Evolutionary conservation across 352 stramenopile genomes (phyloP).

Genomic region (Pythium plurisporium): DNA sequence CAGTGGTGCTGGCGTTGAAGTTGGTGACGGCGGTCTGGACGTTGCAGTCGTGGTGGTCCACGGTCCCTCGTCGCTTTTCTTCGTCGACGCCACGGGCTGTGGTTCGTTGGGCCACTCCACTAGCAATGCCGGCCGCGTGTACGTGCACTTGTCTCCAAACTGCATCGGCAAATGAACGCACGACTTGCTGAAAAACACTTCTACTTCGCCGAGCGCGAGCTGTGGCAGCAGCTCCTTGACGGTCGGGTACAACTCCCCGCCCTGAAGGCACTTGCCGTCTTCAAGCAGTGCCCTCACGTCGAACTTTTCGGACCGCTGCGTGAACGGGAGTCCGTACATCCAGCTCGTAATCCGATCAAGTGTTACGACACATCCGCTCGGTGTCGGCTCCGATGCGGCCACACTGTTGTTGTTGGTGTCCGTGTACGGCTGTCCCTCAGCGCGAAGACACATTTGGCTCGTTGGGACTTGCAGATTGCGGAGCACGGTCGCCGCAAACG

Average conservation of each 20-base stretch:
- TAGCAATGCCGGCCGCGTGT: conserved; percentile 37
- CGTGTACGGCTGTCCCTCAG: conserved; percentile 43
- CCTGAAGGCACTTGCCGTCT: conserved; percentile 32
- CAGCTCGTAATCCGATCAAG: conserved; percentile 48
- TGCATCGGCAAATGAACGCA: conserved; percentile 50
- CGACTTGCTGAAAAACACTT: conserved; percentile 32
- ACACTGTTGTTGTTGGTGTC: conserved; percentile 33
- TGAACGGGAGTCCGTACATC: conserved; percentile 34
- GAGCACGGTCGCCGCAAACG: conserved; percentile 33
- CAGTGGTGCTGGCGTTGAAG: neutral
- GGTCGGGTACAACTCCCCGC: conserved; percentile 36
- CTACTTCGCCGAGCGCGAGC: conserved; percentile 25
- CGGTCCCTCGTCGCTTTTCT: neutral
- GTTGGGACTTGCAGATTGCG: conserved; percentile 45
- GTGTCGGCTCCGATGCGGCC: conserved; percentile 17
- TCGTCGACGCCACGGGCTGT: conserved; percentile 10
- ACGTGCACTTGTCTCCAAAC: conserved; percentile 50
- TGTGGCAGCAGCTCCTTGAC: conserved; percentile 34
- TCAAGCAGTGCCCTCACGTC: conserved; percentile 42
- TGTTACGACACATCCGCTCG: conserved; percentile 45
- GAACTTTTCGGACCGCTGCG: conserved; percentile 22
- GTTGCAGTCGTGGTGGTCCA: neutral
- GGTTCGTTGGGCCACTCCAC: conserved; percentile 53
- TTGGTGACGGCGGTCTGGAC: neutral
- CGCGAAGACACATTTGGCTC: conserved; percentile 44